Base-by-base conservation (phyloP, 2,329 filamentous ascomycete genomes). In the Colletotrichum eleusines region DNA sequence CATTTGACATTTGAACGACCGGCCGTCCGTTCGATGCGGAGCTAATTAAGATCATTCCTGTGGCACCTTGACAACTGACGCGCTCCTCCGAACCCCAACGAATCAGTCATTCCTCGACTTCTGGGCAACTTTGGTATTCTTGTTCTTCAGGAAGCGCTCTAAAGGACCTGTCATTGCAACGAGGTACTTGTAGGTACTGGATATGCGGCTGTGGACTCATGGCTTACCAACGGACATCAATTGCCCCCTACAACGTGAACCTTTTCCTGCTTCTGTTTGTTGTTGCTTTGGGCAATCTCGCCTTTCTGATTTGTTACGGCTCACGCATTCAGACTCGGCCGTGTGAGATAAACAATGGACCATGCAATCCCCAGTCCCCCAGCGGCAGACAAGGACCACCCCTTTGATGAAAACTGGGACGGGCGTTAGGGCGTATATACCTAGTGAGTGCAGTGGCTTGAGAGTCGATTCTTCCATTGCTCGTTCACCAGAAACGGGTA, bases 361-460 rank as follows among this genome's bases (percentile, higher is more conserved):
- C 67, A 66, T 62, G 57, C 50, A n/a, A 57, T 62, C 57, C 63
- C 67, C 63, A 51, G 63, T 57, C 48, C 46, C 60, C 40, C 42
- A 44, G 16, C 35, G 50, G 31, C 50, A 38, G 57, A 65, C 67
- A 67, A 66, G 67, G 67, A 66, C 67, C 55, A 62, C 28, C 50
- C 58, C 57, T 58, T 42, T 48, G 33, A 18, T 31, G 38, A 60
- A 63, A 48, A 53, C 31, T 60, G 26, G 40, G 55, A 50, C 55
- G 33, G 46, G 40, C 38, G 20, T 38, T 26, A 26, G 31, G 44
- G 14, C 23, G 50, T n/a, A 40, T 26, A 3, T n/a, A 42, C 20
- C 2, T 42, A 44, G n/a, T 18, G 18, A 42, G 33, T 44, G 16
- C 20, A 57, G 42, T n/a, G 33, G 33, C 33, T 20, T 61, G 31